Conservation (phyloP, 2,329 filamentous ascomycete genomes). For the Neonectria coccinea region DNA sequence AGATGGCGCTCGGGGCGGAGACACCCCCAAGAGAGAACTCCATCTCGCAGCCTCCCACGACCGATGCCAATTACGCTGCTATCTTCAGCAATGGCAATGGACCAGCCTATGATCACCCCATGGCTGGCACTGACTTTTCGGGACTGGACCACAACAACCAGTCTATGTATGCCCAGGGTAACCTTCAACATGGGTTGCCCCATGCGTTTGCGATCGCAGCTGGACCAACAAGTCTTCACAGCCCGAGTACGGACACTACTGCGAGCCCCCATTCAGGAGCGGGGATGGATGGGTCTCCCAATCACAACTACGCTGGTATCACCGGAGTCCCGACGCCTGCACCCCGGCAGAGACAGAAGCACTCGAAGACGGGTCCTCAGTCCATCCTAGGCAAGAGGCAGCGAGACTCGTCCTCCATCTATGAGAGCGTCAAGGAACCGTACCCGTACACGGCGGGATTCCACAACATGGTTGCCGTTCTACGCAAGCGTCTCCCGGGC, state of each 20-base stretch:
- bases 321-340: constrained; percentile 39
- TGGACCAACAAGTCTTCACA: constrained; percentile 71
- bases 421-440: constrained; percentile 88
- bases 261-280: constrained; percentile 68
- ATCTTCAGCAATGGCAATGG: constrained; percentile 65
- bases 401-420: constrained; percentile 85
- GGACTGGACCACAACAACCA: constrained; percentile 63
- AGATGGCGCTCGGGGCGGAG: constrained; percentile 86
- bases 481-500: constrained; percentile 81
- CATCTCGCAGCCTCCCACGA: constrained; percentile 55
- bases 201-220: constrained; percentile 75
- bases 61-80: constrained; percentile 55
- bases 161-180: constrained; percentile 65
- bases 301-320: constrained; percentile 46
- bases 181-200: constrained; percentile 71
- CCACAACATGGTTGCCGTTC: constrained; percentile 84
- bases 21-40: constrained; percentile 76
- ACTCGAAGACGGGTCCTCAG: constrained; percentile 56
- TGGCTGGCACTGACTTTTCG: constrained; percentile 65
- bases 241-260: constrained; percentile 73
- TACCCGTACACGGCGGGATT: constrained; percentile 93
- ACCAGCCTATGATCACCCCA: constrained; percentile 62
- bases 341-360: constrained; percentile 58
- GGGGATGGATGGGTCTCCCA: constrained; percentile 67
- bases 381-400: constrained; percentile 69